A percentile compares a stretch with the other conserved stretches of the same genome.
These are phyloP conservation scores for Rhododendron ferrugineum DNA, from an alignment of 148 eudicot species.

Conservation along the genomic window DNA sequence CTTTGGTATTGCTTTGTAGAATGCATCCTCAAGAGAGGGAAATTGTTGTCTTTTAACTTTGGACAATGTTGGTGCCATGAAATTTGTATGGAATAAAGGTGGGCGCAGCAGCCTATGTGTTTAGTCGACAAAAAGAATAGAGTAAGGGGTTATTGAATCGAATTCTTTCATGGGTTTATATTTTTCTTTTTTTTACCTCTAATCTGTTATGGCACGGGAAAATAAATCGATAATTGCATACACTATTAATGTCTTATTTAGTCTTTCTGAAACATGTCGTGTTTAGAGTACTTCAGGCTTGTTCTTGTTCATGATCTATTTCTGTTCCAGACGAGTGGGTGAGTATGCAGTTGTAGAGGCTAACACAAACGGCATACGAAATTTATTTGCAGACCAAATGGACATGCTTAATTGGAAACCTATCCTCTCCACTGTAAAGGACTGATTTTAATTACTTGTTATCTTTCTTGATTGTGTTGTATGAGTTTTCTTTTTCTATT, in stretches of 20 bases:
- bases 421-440: not conserved
- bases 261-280: too few relatives aligned
- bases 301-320: not conserved
- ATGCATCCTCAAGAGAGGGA: not conserved
- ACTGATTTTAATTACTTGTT: not conserved
- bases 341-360: not conserved
- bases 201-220: not conserved
- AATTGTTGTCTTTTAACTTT: not conserved
- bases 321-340: not conserved
- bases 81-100: not conserved
- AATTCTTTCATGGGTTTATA: too few relatives aligned
- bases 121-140: too few relatives aligned
- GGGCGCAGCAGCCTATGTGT: not conserved
- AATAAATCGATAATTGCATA: too few relatives aligned
- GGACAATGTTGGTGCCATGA: not conserved
- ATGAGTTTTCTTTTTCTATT: not conserved
- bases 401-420: not conserved
- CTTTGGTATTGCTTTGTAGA: not conserved
- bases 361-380: not conserved
- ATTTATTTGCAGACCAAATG: not conserved
- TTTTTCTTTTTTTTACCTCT: too few relatives aligned
- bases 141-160: too few relatives aligned
- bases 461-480: not conserved
- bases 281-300: not conserved
- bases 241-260: too few relatives aligned